Evolutionary conservation across 495 filamentous ascomycete genomes (phyloP).

Genomic region (Saxispiralis lemnorum): DNA sequence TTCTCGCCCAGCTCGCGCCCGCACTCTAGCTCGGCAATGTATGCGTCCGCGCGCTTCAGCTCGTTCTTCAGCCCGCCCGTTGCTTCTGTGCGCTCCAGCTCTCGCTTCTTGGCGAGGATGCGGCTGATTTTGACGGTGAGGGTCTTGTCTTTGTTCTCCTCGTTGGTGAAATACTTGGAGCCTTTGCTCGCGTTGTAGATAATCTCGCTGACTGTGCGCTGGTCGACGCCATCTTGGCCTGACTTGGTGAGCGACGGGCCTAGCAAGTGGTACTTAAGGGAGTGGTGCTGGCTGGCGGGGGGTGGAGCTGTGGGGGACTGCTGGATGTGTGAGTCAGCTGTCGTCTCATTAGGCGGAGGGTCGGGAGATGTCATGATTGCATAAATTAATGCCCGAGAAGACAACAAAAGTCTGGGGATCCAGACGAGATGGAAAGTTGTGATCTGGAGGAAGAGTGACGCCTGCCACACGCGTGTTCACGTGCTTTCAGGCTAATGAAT

Average conservation of each 20-base stretch:
- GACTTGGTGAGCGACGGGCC: slow-evolving; percentile 89
- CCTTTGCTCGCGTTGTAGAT: slow-evolving; percentile 96
- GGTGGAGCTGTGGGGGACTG: not conserved
- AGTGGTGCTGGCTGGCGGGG: slow-evolving; percentile 27
- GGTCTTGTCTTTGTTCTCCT: slow-evolving; percentile 62
- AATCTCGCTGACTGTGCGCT: slow-evolving; percentile 85
- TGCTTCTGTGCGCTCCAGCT: slow-evolving; percentile 54
- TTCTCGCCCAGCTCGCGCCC: slow-evolving; percentile 66
- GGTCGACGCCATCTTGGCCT: slow-evolving; percentile 85
- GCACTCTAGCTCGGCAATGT: slow-evolving; percentile 60
- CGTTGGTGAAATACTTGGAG: slow-evolving; percentile 90
- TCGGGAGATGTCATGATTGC: slow-evolving; percentile 6
- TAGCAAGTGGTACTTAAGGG: slow-evolving; percentile 54
- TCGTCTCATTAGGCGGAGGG: slow-evolving; percentile 2
- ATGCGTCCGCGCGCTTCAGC: slow-evolving; percentile 59
- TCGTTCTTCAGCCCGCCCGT: slow-evolving; percentile 38
- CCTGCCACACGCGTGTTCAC: too few species aligned
- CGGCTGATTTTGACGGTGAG: slow-evolving; percentile 76
- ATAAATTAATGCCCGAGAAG: too few species aligned
- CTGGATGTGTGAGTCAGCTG: not conserved
- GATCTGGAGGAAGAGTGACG: too few species aligned
- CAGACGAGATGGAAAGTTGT: too few species aligned
- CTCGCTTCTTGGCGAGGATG: slow-evolving; percentile 56
- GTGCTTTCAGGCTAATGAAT: too few species aligned
- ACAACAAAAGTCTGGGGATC: too few species aligned